Evolutionary conservation across 495 filamentous ascomycete genomes (phyloP), one percentile per base, ranked within the genome.

Genomic region (Aspergillus bertholletiae): DNA sequence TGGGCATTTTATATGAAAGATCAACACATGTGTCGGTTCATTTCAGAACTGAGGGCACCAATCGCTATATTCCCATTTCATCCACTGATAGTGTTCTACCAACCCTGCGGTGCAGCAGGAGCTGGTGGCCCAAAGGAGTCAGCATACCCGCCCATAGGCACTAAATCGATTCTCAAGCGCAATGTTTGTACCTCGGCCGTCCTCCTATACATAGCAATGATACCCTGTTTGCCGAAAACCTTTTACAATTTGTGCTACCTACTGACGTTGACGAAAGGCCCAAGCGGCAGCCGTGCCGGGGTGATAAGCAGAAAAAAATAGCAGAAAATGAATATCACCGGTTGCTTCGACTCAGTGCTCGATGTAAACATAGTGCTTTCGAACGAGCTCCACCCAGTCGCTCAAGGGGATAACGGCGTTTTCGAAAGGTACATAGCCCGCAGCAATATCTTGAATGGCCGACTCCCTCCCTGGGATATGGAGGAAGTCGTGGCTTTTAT

Each of bases 401-500:
- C 28, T 21, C 30, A 32, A 32, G 3, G 30, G 13, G 11, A 27
- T 34, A 3, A 48, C 32, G 17, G 20, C 44, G 26, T 48, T 30
- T 40, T 24, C 52, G 3, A 32, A 3, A 12, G 30, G 30, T 12
- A 32, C 8, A 12, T 12, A 12, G 8, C 30, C 30, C 13, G 8
- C 2, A 11, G 30, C 8, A 32, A 32, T 32, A 32, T 47, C 24
- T 32, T 53, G 17, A 22, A 26, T 40, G 27, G 9, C 26, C 37
- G 5, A 20, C 27, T 23, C 26, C 11, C 35, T 44, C 21, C 37
- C 18, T 27, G 39, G 46, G 17, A 53, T 41, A 12, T 34, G 45
- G 32, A 53, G 45, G 24, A 45, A 53, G 9, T 47, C 32, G 24
- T 43, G 53, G 8, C 45, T 26, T 32, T 37, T 23, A 41, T 49